phyloP scores from a whole-genome alignment of 2,329 filamentous ascomycete species.

The Colletotrichum destructivum region DNA sequence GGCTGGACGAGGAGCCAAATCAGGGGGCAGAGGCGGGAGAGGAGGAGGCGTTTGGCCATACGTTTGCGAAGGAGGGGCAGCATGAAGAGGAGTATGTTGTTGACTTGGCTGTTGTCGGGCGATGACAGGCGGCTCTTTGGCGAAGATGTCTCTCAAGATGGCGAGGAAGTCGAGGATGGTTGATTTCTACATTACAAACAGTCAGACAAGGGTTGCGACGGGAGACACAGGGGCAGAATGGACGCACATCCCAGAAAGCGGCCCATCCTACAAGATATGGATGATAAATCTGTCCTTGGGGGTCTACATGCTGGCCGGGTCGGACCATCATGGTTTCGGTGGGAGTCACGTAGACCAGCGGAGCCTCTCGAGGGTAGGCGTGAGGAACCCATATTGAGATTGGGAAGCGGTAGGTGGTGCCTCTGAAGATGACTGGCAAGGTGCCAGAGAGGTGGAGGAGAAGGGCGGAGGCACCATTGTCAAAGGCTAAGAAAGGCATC shows the following conservation, averaged over 20 bases:
- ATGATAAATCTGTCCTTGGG: slow-evolving; percentile 94
- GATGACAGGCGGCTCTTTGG: slow-evolving; percentile 93
- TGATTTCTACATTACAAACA: slow-evolving; percentile 75
- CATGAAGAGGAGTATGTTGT: slow-evolving; percentile 52
- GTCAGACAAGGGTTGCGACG: slow-evolving; percentile 9
- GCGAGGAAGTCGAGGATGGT: slow-evolving; percentile 86
- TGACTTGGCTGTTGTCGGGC: slow-evolving; percentile 75
- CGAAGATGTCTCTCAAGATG: slow-evolving; percentile 88
- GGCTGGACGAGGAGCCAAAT: slow-evolving; percentile 65
- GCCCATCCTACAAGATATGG: slow-evolving; percentile 94
- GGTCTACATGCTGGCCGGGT: slow-evolving; percentile 94
- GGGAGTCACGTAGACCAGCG: slow-evolving; percentile 90
- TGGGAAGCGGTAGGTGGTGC: slow-evolving; percentile 90
- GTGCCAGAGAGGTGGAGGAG: slow-evolving; percentile 90
- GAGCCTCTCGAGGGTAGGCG: slow-evolving; percentile 87
- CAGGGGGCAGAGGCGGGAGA: slow-evolving; percentile 80
- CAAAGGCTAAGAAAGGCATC: slow-evolving; percentile 75
- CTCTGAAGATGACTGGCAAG: slow-evolving; percentile 91
- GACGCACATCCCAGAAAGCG: slow-evolving; percentile 89
- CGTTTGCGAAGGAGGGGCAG: slow-evolving; percentile 50
- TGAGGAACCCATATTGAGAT: slow-evolving; percentile 95
- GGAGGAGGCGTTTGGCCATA: slow-evolving; percentile 70
- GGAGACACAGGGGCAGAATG: slow-evolving; percentile 5
- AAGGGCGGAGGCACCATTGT: slow-evolving; percentile 88
- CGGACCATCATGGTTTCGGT: slow-evolving; percentile 90